Percentiles rank a stretch among this genome's conserved stretches.
Evolutionary conservation across 306 rosid genomes (phyloP).

Genomic region (Medicago truncatula): DNA sequence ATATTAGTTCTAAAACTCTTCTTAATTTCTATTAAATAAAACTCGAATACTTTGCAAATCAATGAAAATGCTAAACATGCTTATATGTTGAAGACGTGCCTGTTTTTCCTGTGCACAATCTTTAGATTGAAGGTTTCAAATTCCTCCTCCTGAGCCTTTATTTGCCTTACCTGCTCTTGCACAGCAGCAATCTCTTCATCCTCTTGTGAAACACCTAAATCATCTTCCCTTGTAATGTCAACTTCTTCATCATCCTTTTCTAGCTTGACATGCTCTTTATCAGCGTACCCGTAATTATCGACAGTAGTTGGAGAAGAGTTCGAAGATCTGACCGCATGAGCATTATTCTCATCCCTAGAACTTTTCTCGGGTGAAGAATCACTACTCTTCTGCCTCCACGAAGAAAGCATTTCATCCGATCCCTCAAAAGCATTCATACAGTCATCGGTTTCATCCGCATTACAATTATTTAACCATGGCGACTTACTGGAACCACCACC

Average conservation of each 20-base stretch:
- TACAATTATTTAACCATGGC: constrained; percentile 64
- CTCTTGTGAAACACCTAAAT: constrained; percentile 74
- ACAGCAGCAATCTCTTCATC: constrained; percentile 99
- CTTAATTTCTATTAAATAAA: not conserved
- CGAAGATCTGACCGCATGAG: constrained; percentile 58
- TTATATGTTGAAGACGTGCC: constrained; percentile 55
- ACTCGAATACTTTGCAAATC: constrained; percentile 11
- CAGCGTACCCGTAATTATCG: constrained; percentile 81
- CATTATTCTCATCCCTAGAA: constrained; percentile 75
- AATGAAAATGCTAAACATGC: constrained; percentile 25
- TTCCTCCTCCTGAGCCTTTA: constrained; percentile 95
- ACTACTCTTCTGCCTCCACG: constrained; percentile 74
- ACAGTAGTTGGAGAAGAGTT: constrained; percentile 81
- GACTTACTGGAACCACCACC: constrained; percentile 69
- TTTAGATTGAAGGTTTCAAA: constrained; percentile 96
- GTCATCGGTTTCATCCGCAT: constrained; percentile 66
- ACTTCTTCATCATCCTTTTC: constrained; percentile 78
- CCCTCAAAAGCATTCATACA: constrained; percentile 58
- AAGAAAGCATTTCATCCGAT: constrained; percentile 66
- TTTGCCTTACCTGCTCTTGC: constrained; percentile 98
- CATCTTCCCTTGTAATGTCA: constrained; percentile 73
- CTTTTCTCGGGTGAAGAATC: constrained; percentile 85
- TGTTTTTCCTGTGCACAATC: constrained; percentile 99
- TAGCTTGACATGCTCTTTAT: constrained; percentile 67
- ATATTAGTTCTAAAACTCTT: constrained; percentile 14